Base-by-base conservation (phyloP, 345 rosid genomes). In the Rhizophora apiculata region DNA sequence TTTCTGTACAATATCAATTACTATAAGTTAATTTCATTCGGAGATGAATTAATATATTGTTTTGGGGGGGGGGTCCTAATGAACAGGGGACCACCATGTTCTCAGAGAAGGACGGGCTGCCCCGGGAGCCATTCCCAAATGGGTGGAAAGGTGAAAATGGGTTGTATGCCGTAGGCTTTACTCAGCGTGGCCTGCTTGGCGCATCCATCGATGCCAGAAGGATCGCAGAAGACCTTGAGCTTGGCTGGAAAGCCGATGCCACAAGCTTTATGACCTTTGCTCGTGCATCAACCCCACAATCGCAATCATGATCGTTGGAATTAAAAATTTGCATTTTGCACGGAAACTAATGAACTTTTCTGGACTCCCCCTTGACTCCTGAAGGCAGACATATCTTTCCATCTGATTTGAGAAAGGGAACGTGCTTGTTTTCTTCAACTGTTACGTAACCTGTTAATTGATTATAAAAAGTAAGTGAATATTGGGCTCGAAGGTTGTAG, bases 61-160 rank as follows among this genome's bases (percentile, higher is more conserved):
- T 24, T 54, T n/a, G 6, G 0, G 1, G 26, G 22, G 5, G 48
- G 11, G 46, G 0, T 13, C 4, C 19, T 43, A 24, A 56, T 56
- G 60, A 22, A 8, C 22, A 56, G 60, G 60, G 16, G 60, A 24
- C 60, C 60, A 78, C 75, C 16, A 81, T 90, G 92, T 90, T 90
- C 58, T 75, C 83, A 21, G 82, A 84, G 80, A 79, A 85, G 68
- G 88, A 89, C 72, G 97, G 98, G 10, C 67, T 88, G 65, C 93
- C 93, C 1, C 46, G 68, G 48, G 75, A 77, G 63, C 82, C 87
- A 30, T 88, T 87, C 69, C 89, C 92, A 20, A 74, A 85, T 18
- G 95, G 88, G 52, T 93, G 98, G 98, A 93, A 86, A 86, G 96
- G 98, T 3, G 82, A 83, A 59, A 62, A 71, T 37, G 97, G 98